Conservation (phyloP, 1,284 basidiomycete genomes). For the Volvariella volvacea region DNA sequence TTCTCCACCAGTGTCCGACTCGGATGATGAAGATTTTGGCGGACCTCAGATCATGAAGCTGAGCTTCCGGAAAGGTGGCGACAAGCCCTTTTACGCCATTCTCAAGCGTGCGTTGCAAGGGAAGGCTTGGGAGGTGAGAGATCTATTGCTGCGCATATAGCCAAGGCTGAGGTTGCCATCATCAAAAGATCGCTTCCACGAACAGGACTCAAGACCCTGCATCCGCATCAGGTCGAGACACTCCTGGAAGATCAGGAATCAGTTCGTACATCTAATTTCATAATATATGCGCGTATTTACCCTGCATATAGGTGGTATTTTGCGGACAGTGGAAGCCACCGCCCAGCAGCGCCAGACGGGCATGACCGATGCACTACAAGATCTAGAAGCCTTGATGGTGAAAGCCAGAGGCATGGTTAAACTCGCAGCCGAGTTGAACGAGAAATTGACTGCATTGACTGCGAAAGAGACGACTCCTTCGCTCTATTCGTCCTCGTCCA, state of each 20-base stretch:
- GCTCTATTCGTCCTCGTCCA: slow-evolving; percentile 13
- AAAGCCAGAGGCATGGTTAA: slow-evolving; percentile 92
- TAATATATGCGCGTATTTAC: slow-evolving; percentile 4
- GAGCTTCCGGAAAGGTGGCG: slow-evolving; percentile 90
- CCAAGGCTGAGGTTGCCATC: no score
- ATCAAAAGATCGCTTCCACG: not conserved
- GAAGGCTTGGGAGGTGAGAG: slow-evolving; percentile 77
- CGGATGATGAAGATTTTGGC: slow-evolving; percentile 24
- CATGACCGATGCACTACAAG: slow-evolving; percentile 78
- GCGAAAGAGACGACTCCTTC: slow-evolving; percentile 11
- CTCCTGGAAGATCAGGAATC: slow-evolving; percentile 38
- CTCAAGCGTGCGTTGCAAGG: slow-evolving; percentile 73
- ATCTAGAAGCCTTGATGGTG: slow-evolving; percentile 88
- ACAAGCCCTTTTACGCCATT: slow-evolving; percentile 75
- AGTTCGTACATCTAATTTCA: slow-evolving; percentile 28
- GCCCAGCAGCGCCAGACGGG: slow-evolving; percentile 58
- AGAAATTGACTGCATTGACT: slow-evolving; percentile 53
- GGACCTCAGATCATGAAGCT: slow-evolving; percentile 53
- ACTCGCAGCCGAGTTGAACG: slow-evolving; percentile 83
- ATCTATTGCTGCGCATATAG: slow-evolving; percentile 6
- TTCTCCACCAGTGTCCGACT: slow-evolving; percentile 49
- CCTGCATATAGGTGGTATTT: slow-evolving; percentile 61
- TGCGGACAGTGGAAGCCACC: slow-evolving; percentile 66
- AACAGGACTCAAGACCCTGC: slow-evolving; percentile 3
- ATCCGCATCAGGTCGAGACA: slow-evolving; percentile 15